These are phyloP conservation scores for Ammopiptanthus mongolicus DNA, from an alignment of 306 rosid genomes.

Conservation along the genomic window DNA sequence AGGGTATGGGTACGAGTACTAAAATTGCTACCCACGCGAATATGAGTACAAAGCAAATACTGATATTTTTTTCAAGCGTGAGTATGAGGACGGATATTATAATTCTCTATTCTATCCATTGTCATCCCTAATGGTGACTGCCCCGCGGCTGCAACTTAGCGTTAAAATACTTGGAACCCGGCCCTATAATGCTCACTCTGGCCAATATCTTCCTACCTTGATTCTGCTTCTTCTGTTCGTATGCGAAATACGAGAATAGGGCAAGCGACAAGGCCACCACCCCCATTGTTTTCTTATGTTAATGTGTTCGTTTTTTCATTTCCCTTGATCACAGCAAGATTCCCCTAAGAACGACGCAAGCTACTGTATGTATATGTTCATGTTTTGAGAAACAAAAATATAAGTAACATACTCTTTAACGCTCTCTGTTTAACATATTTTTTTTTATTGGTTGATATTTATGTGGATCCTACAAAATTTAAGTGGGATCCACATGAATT, in stretches of 20 bases:
- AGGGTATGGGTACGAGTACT: too few species aligned
- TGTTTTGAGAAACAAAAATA: neutral
- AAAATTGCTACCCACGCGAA: too few species aligned
- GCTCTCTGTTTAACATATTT: too few species aligned
- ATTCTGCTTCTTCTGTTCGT: slow-evolving; percentile 11
- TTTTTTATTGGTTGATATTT: too few species aligned
- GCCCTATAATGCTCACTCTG: slow-evolving; percentile 6
- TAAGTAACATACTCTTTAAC: too few species aligned
- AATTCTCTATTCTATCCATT: too few species aligned
- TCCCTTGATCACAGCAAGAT: slow-evolving; percentile 12
- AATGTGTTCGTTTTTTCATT: slow-evolving; percentile 2
- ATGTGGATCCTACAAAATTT: too few species aligned
- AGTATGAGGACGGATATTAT: too few species aligned
- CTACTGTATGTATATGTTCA: neutral
- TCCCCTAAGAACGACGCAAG: slow-evolving; percentile 1
- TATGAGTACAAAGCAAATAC: too few species aligned
- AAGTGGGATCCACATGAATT: too few species aligned
- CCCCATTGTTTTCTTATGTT: neutral
- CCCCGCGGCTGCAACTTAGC: neutral
- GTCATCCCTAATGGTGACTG: neutral
- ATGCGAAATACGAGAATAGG: slow-evolving; percentile 7
- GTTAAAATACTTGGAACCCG: neutral
- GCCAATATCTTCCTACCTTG: slow-evolving; percentile 9
- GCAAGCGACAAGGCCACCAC: neutral
- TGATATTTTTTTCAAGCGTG: too few species aligned